These are phyloP conservation scores for Sclerotinia borealis DNA, from an alignment of 2,329 filamentous ascomycete genomes.

Conservation along the genomic window DNA sequence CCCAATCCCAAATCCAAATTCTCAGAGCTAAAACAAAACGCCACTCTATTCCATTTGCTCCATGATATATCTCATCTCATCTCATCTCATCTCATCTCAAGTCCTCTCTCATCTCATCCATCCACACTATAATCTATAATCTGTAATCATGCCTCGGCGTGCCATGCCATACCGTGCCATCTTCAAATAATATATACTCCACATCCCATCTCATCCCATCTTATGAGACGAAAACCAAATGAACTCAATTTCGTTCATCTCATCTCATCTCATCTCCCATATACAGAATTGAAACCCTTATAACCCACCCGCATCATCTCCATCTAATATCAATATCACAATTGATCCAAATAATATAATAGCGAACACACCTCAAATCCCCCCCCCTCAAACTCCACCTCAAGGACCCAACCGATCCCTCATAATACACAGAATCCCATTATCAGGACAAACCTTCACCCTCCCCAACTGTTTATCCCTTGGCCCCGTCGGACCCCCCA, in stretches of 20 bases:
- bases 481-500: slow-evolving; percentile 55
- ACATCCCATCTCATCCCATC: background rate
- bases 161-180: no score
- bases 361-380: background rate
- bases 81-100: background rate
- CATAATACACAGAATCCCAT: slow-evolving; percentile 29
- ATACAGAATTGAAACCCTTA: background rate
- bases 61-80: background rate
- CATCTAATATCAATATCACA: no score
- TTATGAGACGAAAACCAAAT: background rate
- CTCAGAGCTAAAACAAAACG: background rate
- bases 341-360: background rate
- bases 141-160: background rate
- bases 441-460: slow-evolving; percentile 49
- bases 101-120: no score
- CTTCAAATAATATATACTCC: no score
- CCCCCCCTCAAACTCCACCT: background rate
- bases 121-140: background rate
- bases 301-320: background rate
- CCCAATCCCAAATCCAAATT: background rate
- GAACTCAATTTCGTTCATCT: background rate
- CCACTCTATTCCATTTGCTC: background rate
- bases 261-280: background rate
- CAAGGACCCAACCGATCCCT: slow-evolving; percentile 24
- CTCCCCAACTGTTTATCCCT: slow-evolving; percentile 52